Evolutionary conservation across 2,329 filamentous ascomycete genomes (phyloP).

Genomic region (Calonectria montana): DNA sequence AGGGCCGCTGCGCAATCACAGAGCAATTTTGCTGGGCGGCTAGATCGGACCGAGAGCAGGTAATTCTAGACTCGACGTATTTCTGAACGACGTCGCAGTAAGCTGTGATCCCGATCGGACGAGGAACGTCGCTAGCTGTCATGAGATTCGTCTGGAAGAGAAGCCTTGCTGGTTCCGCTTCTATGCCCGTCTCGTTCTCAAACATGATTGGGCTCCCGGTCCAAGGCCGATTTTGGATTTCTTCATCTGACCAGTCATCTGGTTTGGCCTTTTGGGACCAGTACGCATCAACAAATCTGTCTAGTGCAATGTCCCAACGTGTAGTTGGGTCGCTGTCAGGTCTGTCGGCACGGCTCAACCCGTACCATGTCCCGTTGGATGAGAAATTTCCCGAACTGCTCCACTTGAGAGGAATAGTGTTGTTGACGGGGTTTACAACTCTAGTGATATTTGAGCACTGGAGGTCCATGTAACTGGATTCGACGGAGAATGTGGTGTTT

Average conservation of each 20-base stretch:
- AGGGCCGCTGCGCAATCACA: slow-evolving; percentile 17
- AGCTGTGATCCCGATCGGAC: not conserved
- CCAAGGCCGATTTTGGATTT: not conserved
- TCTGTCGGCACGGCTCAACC: not conserved
- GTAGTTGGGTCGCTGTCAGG: not conserved
- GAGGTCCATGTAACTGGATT: slow-evolving; percentile 25
- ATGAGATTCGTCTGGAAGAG: not conserved
- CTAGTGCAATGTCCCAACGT: not conserved
- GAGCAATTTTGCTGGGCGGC: not conserved
- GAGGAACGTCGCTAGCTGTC: no score
- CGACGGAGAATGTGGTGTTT: slow-evolving; percentile 20
- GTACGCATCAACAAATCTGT: not conserved
- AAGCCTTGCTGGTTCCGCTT: not conserved
- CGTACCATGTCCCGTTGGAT: not conserved
- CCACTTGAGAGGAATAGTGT: not conserved
- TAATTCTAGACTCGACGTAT: slow-evolving; percentile 25
- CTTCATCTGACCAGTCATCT: not conserved
- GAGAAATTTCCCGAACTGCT: not conserved
- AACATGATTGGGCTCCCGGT: not conserved
- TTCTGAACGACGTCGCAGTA: slow-evolving; percentile 13
- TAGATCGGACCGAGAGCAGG: not conserved
- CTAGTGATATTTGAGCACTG: not conserved
- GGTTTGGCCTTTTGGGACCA: not conserved
- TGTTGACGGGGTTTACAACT: not conserved
- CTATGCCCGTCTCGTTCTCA: not conserved